Base-by-base conservation (phyloP, 2,329 filamentous ascomycete species). In the Ceratocystis harringtonii region DNA sequence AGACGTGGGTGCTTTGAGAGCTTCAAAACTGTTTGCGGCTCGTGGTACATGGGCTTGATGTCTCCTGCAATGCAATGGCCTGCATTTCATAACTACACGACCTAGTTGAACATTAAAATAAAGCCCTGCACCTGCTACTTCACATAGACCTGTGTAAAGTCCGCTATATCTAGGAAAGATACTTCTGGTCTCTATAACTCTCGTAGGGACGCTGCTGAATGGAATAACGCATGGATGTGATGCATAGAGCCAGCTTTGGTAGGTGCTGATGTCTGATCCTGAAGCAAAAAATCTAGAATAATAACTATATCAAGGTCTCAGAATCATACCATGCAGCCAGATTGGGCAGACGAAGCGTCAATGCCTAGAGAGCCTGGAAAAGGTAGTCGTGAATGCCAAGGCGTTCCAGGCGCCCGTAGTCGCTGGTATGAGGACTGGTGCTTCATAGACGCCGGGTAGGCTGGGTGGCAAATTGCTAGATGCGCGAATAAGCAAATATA, bases 261-360 rank as follows among this genome's bases (percentile, higher is more conserved):
- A 28, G 73, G 72, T 41, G 80, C 77, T 12, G 79, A 74, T 60
- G 72, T 72, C 5, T 81, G 71, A 67, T 82, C 75, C 32, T 77
- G 72, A 1, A 79, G 76, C 15, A 85, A 71, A 64, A 78, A 78
- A 60, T 79, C 74, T 45, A 85, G 75, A 43, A 84, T 76, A 63
- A 86, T 80, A 48, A 78, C 77, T 43, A 82, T 82, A 1, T 83
- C 83, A 70, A 84, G 85, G 82, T 82, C 4, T 80, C 70, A 2
- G 71, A 72, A n/a, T 69, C 71, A 70, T 82, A 84, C 66, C 77
- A 68, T 22, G 70, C 43, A 58, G 66, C 57, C 10, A 70, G 72
- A 12, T 76, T 71, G 0, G 69, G 52, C 25, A 75, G 70, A 2
- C 68, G 69, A 4, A 69, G 69, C 0, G 78, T 81, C 79, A 81